phyloP scores from a whole-genome alignment of 164 flowering plant genomes.

The Protea cynaroides region DNA sequence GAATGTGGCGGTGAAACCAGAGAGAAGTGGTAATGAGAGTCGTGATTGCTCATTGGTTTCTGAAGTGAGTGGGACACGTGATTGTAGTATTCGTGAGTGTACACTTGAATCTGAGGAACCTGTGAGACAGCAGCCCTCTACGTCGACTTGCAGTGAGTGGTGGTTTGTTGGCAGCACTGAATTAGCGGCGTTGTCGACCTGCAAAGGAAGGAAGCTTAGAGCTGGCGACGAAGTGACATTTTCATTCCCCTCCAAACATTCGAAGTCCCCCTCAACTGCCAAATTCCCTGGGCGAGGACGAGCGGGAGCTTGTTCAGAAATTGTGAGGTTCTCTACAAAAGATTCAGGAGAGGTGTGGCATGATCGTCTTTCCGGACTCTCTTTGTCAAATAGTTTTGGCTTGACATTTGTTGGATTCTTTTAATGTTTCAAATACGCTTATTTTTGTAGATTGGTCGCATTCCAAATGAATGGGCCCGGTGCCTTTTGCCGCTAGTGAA shows the following conservation, averaged over 20 bases:
- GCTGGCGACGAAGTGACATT: constrained; percentile 61
- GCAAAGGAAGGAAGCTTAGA: constrained; percentile 75
- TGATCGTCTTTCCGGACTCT: not conserved
- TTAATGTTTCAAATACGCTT: not conserved
- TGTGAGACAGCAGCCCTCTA: constrained; percentile 1
- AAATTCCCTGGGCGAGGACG: constrained; percentile 58
- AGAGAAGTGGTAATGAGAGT: constrained; percentile 6
- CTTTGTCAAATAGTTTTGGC: too few species aligned
- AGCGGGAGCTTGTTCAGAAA: constrained; percentile 61
- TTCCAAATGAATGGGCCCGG: constrained; percentile 97
- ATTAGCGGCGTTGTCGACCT: constrained; percentile 74
- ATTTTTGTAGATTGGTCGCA: constrained; percentile 76
- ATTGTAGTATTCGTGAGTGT: not conserved
- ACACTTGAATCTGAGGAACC: constrained; percentile 9
- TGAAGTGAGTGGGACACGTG: constrained; percentile 1
- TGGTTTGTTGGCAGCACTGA: constrained; percentile 72
- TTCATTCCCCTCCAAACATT: constrained; percentile 47
- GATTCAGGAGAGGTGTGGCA: constrained; percentile 67
- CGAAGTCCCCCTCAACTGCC: constrained; percentile 31
- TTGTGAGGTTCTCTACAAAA: constrained; percentile 78
- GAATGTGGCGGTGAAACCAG: not conserved
- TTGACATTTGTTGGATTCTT: not conserved
- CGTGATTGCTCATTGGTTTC: not conserved
- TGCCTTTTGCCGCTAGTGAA: constrained; percentile 82
- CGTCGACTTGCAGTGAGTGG: constrained; percentile 47